Evolutionary conservation across 257 asterid species (phyloP).

Genomic region (Eustoma russellianum): DNA sequence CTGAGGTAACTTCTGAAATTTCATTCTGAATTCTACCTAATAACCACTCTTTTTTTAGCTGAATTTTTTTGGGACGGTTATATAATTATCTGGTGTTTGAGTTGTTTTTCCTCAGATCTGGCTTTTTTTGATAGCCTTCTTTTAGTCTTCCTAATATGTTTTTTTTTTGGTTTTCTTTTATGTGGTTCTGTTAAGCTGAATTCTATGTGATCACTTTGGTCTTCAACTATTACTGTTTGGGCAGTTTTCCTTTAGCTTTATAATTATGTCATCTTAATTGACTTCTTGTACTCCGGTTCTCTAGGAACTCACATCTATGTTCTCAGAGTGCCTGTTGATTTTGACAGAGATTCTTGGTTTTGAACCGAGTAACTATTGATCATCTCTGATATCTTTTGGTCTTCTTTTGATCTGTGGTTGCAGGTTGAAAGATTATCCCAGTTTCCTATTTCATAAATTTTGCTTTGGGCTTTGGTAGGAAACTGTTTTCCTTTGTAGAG

Average conservation of each 20-base stretch:
- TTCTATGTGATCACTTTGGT: conserved; percentile 23
- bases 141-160: not conserved
- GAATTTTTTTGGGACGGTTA: too few relatives aligned
- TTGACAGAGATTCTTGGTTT: not conserved
- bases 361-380: not conserved
- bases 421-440: conserved; percentile 11
- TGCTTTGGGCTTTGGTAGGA: not conserved
- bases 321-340: not conserved
- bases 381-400: not conserved
- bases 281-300: not conserved
- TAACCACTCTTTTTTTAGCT: too few relatives aligned
- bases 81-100: too few relatives aligned
- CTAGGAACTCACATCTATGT: not conserved
- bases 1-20: too few relatives aligned
- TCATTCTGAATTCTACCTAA: too few relatives aligned
- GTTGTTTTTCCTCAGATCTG: too few relatives aligned
- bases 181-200: conserved; percentile 9
- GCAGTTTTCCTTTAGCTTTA: not conserved
- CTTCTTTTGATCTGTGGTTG: conserved; percentile 8
- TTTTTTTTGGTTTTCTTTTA: conserved; percentile 5
- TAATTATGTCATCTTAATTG: not conserved
- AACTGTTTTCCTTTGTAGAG: not conserved
- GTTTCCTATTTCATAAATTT: not conserved
- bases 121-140: not conserved
- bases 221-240: conserved; percentile 7